These are phyloP conservation scores for Corylus americana DNA, from an alignment of 306 rosid species.

Conservation along the genomic window DNA sequence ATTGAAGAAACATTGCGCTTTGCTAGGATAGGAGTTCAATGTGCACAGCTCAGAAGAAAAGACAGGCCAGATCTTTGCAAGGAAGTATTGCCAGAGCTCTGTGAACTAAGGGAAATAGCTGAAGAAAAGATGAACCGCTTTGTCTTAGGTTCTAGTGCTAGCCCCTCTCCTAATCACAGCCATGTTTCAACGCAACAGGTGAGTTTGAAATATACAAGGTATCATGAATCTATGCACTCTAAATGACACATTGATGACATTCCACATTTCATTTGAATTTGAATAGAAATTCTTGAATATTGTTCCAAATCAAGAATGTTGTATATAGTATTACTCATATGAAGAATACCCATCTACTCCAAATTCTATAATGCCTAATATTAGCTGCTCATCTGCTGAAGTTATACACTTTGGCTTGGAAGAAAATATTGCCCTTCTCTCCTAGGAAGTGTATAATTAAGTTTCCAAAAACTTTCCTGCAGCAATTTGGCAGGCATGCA, in stretches of 20 bases:
- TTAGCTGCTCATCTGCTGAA: not conserved
- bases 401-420: not conserved
- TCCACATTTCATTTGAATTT: not conserved
- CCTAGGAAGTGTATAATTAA: no score
- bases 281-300: not conserved
- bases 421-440: not conserved
- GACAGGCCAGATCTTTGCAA: slow-evolving; percentile 84
- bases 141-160: slow-evolving; percentile 6
- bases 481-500: not conserved
- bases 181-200: slow-evolving; percentile 51
- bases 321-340: no score
- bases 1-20: slow-evolving; percentile 47
- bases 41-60: slow-evolving; percentile 85
- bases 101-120: slow-evolving; percentile 59
- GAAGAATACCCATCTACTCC: not conserved
- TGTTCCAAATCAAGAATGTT: not conserved
- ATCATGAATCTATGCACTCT: not conserved
- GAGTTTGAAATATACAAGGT: not conserved
- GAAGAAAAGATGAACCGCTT: slow-evolving; percentile 37
- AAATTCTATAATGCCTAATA: no score
- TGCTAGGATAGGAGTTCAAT: slow-evolving; percentile 58
- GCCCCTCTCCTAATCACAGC: slow-evolving; percentile 31
- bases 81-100: slow-evolving; percentile 56
- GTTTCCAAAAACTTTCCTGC: not conserved
- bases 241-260: not conserved